phyloP scores from a whole-genome alignment of 129 eudicot species.

The Logfia minima region DNA sequence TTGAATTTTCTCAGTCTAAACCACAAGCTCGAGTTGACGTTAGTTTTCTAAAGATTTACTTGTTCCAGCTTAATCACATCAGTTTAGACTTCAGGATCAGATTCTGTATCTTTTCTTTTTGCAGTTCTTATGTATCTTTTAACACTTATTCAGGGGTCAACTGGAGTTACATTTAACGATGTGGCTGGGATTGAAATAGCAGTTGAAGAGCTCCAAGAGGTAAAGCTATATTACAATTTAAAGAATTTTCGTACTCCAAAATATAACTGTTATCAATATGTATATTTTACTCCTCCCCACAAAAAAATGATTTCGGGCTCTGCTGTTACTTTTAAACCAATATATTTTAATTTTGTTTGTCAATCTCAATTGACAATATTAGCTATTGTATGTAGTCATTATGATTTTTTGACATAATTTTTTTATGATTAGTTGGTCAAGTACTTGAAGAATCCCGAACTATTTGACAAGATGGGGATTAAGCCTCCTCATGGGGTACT shows the following conservation, averaged over 20 bases:
- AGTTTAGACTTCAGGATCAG: conserved; percentile 8
- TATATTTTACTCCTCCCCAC: no score
- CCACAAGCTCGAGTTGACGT: conserved; percentile 98
- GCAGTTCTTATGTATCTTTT: neutral
- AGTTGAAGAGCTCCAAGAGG: conserved; percentile 99
- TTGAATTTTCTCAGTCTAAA: conserved; percentile 91
- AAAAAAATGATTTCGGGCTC: no score
- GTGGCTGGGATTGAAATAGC: conserved; percentile 98
- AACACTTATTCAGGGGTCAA: conserved; percentile 62
- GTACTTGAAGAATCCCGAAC: conserved; percentile 84
- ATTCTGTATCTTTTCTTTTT: conserved; percentile 3
- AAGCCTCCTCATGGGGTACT: conserved; percentile 98
- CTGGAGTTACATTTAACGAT: conserved; percentile 84
- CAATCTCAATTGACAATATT: neutral
- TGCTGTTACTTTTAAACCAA: no score
- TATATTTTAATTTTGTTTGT: neutral
- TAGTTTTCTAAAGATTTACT: conserved; percentile 34
- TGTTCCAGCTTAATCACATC: conserved; percentile 1
- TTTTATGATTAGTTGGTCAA: conserved; percentile 59
- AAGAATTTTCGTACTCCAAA: neutral
- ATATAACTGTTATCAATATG: neutral
- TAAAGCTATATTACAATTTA: conserved; percentile 4
- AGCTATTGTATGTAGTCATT: conserved; percentile 13
- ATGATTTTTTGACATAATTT: neutral
- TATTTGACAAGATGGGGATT: conserved; percentile 82